Evolutionary conservation across 345 rosid species (phyloP).

Genomic region (Pugionium dolabratum): DNA sequence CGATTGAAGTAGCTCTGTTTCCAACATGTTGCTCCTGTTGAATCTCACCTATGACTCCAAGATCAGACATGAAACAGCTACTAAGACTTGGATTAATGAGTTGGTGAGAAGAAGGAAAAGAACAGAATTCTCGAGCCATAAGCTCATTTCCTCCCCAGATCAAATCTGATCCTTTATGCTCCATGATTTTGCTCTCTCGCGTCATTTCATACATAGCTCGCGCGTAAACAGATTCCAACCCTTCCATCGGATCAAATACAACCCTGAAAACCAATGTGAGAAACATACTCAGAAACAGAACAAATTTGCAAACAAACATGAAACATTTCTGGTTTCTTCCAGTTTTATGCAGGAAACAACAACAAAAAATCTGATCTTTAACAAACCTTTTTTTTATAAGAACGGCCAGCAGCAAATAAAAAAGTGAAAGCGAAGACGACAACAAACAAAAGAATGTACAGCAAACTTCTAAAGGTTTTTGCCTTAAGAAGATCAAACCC

Average conservation of each 20-base stretch:
- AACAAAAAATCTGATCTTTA: neutral
- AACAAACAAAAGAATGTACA: slow-evolving; percentile 16
- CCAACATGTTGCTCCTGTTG: slow-evolving; percentile 38
- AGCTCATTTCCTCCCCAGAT: slow-evolving; percentile 48
- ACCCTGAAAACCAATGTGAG: slow-evolving; percentile 27
- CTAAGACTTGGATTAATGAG: slow-evolving; percentile 24
- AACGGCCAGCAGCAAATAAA: slow-evolving; percentile 9
- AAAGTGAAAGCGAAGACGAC: slow-evolving; percentile 1
- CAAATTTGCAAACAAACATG: slow-evolving; percentile 5
- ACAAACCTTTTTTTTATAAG: slow-evolving; percentile 25
- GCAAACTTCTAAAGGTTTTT: neutral
- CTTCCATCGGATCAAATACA: slow-evolving; percentile 51
- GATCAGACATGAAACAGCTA: slow-evolving; percentile 43
- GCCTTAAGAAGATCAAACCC: slow-evolving; percentile 12
- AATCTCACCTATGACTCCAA: slow-evolving; percentile 39
- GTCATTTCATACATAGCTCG: slow-evolving; percentile 39
- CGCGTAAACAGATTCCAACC: slow-evolving; percentile 46
- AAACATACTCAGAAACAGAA: neutral
- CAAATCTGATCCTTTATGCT: slow-evolving; percentile 40
- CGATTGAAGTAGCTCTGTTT: slow-evolving; percentile 44
- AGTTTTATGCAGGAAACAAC: neutral
- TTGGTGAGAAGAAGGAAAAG: slow-evolving; percentile 40
- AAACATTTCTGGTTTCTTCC: neutral
- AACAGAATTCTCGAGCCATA: slow-evolving; percentile 38
- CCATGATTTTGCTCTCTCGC: slow-evolving; percentile 20